Evolutionary conservation across 108 stramenopile genomes (phyloP), one percentile per base, ranked within the genome.

Genomic region (Cyclotella cryptica): DNA sequence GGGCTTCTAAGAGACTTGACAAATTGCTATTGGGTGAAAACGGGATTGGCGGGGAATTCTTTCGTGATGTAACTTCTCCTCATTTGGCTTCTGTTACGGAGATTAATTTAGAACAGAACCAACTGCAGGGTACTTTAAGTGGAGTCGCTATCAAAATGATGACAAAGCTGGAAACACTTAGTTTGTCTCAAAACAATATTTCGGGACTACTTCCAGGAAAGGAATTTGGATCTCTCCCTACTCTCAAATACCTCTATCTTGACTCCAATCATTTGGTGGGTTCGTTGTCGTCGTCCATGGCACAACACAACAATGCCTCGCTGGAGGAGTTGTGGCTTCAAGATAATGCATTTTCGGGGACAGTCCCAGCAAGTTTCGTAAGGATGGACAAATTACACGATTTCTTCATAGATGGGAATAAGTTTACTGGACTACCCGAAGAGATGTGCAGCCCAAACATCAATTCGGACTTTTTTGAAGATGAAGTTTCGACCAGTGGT

Each of bases 281-380:
- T 6, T 65, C 86, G 3, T 62, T 87, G 0, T 80, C 86, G 10
- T 58, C 57, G 18, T 51, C 44, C 15, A 51, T 84, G 12, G 79
- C 78, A 69, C 78, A 84, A 65, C 29, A 19, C 15, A 77, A 49
- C 35, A 57, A 58, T 10, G 62, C 77, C 14, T 28, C 43, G 13
- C 3, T 79, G 3, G 61, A 65, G 35, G 84, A 88, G 49, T 21
- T 88, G 11, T 79, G 86, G 84, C 49, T 90, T 6, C 87, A 90
- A 62, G 61, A 75, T 71, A 90, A 90, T 65, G 71, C 69, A 24
- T 73, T 90, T 2, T 85, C 75, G 18, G 89, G 89, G 14, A 86
- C 87, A 0, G 78, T 90, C 18, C 87, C 89, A 28, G 57, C 74
- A 44, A 73, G 57, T 43, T 78, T 72, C 54, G 57, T 55, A 17